Evolutionary conservation across 371 early-diverging fungal species (phyloP).

Genomic region (Mortierella polycephala): DNA sequence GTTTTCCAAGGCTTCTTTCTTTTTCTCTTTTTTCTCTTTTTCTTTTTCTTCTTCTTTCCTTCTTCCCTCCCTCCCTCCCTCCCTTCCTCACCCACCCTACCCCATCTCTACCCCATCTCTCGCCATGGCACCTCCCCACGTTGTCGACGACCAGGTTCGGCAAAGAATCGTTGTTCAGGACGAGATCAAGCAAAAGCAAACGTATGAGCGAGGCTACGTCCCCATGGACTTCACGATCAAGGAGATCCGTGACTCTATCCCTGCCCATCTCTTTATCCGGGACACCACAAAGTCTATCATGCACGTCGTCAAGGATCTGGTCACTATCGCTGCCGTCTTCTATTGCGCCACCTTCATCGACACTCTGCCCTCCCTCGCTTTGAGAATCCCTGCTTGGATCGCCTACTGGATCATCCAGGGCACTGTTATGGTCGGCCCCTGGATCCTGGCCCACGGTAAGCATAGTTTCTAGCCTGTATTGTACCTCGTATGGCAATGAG

Average conservation of each 20-base stretch:
- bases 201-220: conserved; percentile 61
- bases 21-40: conserved; percentile 3
- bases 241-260: conserved; percentile 85
- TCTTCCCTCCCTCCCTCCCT: not conserved
- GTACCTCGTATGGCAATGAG: too few relatives aligned
- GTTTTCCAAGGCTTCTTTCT: not conserved
- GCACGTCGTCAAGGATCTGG: conserved; percentile 76
- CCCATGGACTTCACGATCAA: conserved; percentile 82
- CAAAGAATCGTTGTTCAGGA: conserved; percentile 30
- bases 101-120: conserved; percentile 2
- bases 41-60: not conserved
- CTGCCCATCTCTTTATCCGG: conserved; percentile 86
- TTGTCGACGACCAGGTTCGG: conserved; percentile 33
- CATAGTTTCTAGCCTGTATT: too few relatives aligned
- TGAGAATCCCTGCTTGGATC: conserved; percentile 73
- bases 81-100: not conserved
- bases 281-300: conserved; percentile 73
- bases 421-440: conserved; percentile 82
- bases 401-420: conserved; percentile 84
- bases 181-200: conserved; percentile 25
- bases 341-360: conserved; percentile 77
- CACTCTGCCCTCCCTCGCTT: conserved; percentile 55
- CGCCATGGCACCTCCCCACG: conserved; percentile 34
- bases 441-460: conserved; percentile 90
- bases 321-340: conserved; percentile 66